Base-by-base conservation (phyloP, 139 green algal genomes). In the Chlamydomonas sp. region DNA sequence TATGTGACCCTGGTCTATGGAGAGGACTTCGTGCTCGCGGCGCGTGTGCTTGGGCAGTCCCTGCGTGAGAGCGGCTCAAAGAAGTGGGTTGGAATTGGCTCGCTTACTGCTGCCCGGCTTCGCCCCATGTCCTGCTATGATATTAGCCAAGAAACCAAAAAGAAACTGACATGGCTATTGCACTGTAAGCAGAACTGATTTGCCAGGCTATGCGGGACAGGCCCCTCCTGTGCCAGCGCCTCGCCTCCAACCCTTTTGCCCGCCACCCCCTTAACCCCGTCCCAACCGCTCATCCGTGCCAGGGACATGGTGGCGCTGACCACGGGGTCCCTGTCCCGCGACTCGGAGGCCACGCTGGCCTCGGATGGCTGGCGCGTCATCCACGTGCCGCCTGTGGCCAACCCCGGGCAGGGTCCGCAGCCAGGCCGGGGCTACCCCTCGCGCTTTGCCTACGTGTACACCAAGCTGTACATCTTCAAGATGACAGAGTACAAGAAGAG, bases 401-500 rank as follows among this genome's bases (percentile, higher is more conserved):
- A 96, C 82, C 94, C 94, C n/a, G 91, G 86, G 20, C 91, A 63
- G 74, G 88, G 92, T 69, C 83, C 81, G 4, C 80, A 93, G 77
- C 31, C 79, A 49, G 31, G 31, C 15, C n/a, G 1, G 0, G 85
- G 83, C 17, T 96, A 91, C 62, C 94, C 94, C 1, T 0, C 66
- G 57, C 86, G 89, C 18, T 97, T 97, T 80, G 95, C 89, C 57
- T 94, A 86, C 5, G 95, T 97, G 2, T 97, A 97, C 91, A 97
- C 95, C 31, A 97, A 97, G 86, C 94, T 97, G 2, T 63, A 83
- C 8, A 94, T 97, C 17, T 97, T 96, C 78, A 94, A 94, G 62
- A 85, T 97, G 77, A 92, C 86, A 0, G 80, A 95, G 79, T 97
- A 97, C 74, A 86, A 96, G 9, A 92, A 92, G 60, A 67, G 83